These are phyloP conservation scores for Rhodotorula sp. DNA, from an alignment of 1,284 basidiomycete genomes.

Conservation along the genomic window DNA sequence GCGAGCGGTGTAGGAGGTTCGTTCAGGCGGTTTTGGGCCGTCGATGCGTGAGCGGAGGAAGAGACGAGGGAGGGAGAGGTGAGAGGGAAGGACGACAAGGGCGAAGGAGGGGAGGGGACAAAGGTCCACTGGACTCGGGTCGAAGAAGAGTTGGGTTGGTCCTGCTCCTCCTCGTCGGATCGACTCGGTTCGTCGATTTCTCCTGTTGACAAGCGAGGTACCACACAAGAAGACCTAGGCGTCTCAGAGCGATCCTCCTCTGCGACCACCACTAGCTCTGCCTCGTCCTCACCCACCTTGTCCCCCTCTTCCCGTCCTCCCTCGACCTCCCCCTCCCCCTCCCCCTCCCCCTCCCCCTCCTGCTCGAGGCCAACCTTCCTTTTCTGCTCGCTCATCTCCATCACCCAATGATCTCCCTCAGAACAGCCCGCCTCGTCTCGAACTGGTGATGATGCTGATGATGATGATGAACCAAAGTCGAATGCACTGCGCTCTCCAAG, in stretches of 20 bases:
- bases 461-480: not conserved
- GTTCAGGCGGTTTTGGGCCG: not conserved
- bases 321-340: slow-evolving; percentile 3
- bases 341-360: slow-evolving; percentile 2
- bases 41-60: not conserved
- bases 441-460: too few species aligned
- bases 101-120: too few species aligned
- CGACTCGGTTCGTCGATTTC: not conserved
- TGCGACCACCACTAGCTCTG: not conserved
- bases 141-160: too few species aligned
- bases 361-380: too few species aligned
- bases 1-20: not conserved
- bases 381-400: too few species aligned
- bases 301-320: not conserved
- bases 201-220: not conserved
- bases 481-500: too few species aligned
- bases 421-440: too few species aligned
- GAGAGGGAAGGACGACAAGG: too few species aligned
- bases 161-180: too few species aligned
- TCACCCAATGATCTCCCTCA: too few species aligned
- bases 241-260: not conserved
- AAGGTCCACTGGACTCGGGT: too few species aligned
- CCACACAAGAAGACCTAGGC: not conserved
- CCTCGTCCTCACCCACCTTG: not conserved
- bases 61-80: not conserved